These are phyloP conservation scores for Lachnellula occidentalis DNA, from an alignment of 2,329 filamentous ascomycete species.

Conservation along the genomic window DNA sequence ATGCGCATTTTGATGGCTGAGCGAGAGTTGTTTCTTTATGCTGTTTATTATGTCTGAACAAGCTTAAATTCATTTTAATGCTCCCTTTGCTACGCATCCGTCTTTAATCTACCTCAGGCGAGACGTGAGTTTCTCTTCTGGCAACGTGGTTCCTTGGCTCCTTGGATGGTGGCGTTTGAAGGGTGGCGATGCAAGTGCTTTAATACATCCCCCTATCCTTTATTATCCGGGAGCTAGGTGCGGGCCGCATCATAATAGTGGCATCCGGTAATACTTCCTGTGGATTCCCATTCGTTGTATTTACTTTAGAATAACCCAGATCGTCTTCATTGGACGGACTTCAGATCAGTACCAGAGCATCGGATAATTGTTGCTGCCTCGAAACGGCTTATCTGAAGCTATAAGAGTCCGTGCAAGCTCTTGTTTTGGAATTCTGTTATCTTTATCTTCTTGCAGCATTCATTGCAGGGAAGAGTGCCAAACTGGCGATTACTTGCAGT, in stretches of 20 bases:
- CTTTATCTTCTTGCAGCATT: not conserved
- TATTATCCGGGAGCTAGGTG: no score
- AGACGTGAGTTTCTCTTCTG: not conserved
- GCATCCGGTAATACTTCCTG: conserved; percentile 1
- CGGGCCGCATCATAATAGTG: conserved; percentile 3
- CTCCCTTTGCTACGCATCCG: not conserved
- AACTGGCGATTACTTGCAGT: not conserved
- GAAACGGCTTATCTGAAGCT: not conserved
- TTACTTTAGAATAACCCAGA: not conserved
- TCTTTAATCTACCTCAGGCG: not conserved
- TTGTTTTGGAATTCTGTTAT: not conserved
- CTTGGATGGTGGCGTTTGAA: not conserved
- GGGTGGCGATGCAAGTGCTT: not conserved
- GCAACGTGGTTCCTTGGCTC: not conserved
- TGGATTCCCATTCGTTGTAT: not conserved
- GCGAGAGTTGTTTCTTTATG: not conserved
- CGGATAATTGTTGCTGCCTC: not conserved
- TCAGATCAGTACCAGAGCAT: not conserved
- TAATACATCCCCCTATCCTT: no score
- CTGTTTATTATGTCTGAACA: not conserved
- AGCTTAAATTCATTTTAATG: not conserved
- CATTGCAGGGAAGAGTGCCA: not conserved
- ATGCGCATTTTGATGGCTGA: not conserved
- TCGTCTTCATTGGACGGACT: not conserved
- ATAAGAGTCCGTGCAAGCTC: not conserved